A percentile compares a stretch with the other conserved stretches of the same genome.
Conservation (phyloP, 2,329 filamentous ascomycete genomes). For the Alternaria conjuncta region DNA sequence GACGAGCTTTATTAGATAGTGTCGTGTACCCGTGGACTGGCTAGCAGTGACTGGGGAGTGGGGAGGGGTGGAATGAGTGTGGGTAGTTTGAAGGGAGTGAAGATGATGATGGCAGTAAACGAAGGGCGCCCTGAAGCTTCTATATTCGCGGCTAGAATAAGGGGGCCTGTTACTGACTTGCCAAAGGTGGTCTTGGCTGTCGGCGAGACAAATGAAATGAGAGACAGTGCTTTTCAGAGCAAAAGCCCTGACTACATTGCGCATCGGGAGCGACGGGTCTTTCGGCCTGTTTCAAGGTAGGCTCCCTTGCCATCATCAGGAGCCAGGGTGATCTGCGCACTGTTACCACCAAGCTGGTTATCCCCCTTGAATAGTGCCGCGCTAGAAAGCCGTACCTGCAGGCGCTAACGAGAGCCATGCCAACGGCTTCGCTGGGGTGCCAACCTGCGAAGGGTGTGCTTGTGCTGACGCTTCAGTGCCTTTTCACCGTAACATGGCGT, state of each 20-base stretch:
- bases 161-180: conserved; percentile 39
- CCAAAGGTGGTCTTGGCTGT: conserved; percentile 41
- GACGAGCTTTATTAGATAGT: conserved; percentile 33
- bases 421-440: conserved; percentile 30
- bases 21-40: conserved; percentile 39
- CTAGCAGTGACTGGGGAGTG: conserved; percentile 33
- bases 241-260: conserved; percentile 48
- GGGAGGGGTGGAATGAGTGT: conserved; percentile 31
- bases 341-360: conserved; percentile 33
- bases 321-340: conserved; percentile 40
- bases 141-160: conserved; percentile 39
- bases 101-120: conserved; percentile 25
- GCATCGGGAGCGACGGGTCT: conserved; percentile 48
- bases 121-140: conserved; percentile 39
- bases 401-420: conserved; percentile 19
- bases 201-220: conserved; percentile 51
- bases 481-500: background rate
- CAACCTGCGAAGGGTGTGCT: background rate
- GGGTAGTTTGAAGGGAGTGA: conserved; percentile 34
- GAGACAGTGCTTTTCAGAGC: conserved; percentile 44
- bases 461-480: background rate
- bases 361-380: conserved; percentile 20
- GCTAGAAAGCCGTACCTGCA: conserved; percentile 31
- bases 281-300: conserved; percentile 47
- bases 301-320: conserved; percentile 35